A percentile compares a stretch with the other conserved stretches of the same genome.
Conservation (phyloP, 371 early-diverging fungal species). For the Dichotomocladium elegans region DNA sequence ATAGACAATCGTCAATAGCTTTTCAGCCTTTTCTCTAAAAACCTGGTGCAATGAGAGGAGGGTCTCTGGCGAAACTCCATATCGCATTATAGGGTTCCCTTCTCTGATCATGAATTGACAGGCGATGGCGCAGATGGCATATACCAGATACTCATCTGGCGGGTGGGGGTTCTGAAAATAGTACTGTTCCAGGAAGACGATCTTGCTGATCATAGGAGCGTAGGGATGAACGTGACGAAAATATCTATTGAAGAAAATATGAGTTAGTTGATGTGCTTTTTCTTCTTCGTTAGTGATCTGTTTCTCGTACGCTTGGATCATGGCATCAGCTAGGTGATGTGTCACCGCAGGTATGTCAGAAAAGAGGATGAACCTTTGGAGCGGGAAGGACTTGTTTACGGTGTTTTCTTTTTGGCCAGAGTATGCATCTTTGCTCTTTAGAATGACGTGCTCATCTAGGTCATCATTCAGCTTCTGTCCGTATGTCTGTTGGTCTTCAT, state of each 20-base stretch:
- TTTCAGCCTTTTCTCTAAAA: constrained; percentile 20
- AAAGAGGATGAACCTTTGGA: constrained; percentile 14
- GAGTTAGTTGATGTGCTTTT: not conserved
- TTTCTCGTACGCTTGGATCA: constrained; percentile 25
- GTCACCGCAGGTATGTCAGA: constrained; percentile 24
- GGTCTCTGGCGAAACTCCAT: constrained; percentile 1
- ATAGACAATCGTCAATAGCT: constrained; percentile 14
- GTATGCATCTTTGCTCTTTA: constrained; percentile 23
- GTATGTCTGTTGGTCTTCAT: no score
- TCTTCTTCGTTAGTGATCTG: not conserved
- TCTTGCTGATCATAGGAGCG: constrained; percentile 35
- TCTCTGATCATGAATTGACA: constrained; percentile 9
- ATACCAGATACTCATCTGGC: constrained; percentile 29
- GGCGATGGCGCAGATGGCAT: constrained; percentile 24
- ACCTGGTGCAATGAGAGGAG: constrained; percentile 3
- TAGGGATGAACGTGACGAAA: constrained; percentile 29
- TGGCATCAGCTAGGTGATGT: constrained; percentile 20
- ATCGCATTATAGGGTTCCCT: constrained; percentile 1
- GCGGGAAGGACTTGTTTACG: not conserved
- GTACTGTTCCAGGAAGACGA: constrained; percentile 34
- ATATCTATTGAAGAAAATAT: constrained; percentile 28
- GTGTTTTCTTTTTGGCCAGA: not conserved
- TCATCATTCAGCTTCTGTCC: constrained; percentile 38
- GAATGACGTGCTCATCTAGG: constrained; percentile 33
- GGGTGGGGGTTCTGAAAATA: constrained; percentile 29